phyloP scores from a whole-genome alignment of 495 filamentous ascomycete genomes.

The Hypoxylon cercidicola region DNA sequence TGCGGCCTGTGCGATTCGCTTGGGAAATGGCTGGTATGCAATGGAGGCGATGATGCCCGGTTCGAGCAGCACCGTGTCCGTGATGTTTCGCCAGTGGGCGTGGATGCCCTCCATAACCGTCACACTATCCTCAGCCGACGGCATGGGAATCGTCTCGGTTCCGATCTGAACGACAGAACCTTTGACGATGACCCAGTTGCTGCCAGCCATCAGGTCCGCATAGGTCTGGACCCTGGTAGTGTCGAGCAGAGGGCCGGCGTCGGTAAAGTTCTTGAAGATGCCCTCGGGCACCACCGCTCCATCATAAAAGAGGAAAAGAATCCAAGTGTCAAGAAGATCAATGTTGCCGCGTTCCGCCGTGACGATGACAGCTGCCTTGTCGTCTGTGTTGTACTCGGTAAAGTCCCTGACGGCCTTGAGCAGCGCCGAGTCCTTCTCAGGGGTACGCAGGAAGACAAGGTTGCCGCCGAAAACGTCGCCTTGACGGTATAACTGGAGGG shows the following conservation, averaged over 20 bases:
- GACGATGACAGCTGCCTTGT: constrained; percentile 64
- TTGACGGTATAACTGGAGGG: constrained; percentile 59
- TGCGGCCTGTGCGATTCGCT: constrained; percentile 57
- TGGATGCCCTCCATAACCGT: constrained; percentile 59
- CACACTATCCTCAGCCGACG: constrained; percentile 50
- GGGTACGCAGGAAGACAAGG: constrained; percentile 54
- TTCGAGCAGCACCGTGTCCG: constrained; percentile 52
- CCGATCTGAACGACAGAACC: constrained; percentile 53
- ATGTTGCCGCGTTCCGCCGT: constrained; percentile 61
- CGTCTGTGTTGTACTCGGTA: constrained; percentile 60
- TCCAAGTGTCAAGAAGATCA: constrained; percentile 63
- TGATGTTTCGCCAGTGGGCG: constrained; percentile 58
- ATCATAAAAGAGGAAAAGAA: constrained; percentile 72
- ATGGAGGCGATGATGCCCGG: constrained; percentile 59
- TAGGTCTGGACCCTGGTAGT: constrained; percentile 40
- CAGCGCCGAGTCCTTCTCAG: constrained; percentile 53
- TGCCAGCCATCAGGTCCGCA: constrained; percentile 40
- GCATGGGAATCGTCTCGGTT: constrained; percentile 63
- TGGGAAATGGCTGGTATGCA: constrained; percentile 65
- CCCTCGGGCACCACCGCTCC: constrained; percentile 62
- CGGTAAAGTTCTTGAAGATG: constrained; percentile 66
- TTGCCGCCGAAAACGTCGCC: constrained; percentile 65
- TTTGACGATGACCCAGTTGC: constrained; percentile 47
- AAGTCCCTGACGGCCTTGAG: constrained; percentile 63
- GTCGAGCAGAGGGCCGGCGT: constrained; percentile 35